Evolutionary conservation across 768 basidiomycete genomes (phyloP).

Genomic region (Psilocybe azurescens): DNA sequence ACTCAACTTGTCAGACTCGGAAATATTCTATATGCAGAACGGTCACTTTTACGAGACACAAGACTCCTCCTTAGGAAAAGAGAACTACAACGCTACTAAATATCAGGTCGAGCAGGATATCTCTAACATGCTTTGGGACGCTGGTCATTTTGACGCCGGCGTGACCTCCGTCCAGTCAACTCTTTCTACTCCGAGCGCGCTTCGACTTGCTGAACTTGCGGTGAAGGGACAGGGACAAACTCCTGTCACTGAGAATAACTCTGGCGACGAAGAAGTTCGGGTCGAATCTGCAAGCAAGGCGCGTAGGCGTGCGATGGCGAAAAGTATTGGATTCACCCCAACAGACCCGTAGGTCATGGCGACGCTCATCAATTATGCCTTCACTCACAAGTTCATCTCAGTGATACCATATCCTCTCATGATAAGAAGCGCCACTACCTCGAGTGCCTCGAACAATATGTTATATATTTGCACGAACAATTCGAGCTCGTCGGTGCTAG

Average conservation of each 20-base stretch:
- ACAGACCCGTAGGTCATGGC: constrained; percentile 60
- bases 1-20: not conserved
- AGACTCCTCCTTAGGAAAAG: no score
- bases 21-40: not conserved
- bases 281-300: constrained; percentile 59
- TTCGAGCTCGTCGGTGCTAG: constrained; percentile 52
- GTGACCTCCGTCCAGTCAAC: constrained; percentile 30
- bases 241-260: not conserved
- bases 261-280: constrained; percentile 18
- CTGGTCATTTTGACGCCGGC: not conserved
- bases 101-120: no score
- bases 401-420: constrained; percentile 78
- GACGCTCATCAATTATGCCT: not conserved
- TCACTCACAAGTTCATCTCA: constrained; percentile 24
- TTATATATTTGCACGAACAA: constrained; percentile 68
- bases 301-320: constrained; percentile 60
- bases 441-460: constrained; percentile 75
- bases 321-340: constrained; percentile 58
- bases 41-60: constrained; percentile 1
- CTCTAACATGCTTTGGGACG: not conserved
- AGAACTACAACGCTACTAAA: no score
- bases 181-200: constrained; percentile 71
- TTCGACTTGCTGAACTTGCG: constrained; percentile 51
- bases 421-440: constrained; percentile 80
- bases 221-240: constrained; percentile 10